Percentiles rank a stretch among this genome's conserved stretches.
These are phyloP conservation scores for Aspergillus taichungensis DNA, from an alignment of 495 filamentous ascomycete genomes.

Conservation along the genomic window DNA sequence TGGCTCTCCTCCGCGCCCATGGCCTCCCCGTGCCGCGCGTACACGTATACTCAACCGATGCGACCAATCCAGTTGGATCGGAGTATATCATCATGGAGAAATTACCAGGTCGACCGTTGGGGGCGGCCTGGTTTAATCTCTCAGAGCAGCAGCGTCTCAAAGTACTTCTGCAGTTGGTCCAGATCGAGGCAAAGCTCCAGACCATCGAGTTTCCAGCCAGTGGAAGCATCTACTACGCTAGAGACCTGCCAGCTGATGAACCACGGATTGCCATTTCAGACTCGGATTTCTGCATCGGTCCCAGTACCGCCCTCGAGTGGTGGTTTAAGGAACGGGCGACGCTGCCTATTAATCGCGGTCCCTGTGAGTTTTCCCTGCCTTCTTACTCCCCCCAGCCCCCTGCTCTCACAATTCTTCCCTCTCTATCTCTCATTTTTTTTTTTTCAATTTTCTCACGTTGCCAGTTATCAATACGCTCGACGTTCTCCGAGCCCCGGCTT, in stretches of 20 bases:
- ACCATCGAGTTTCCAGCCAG: slow-evolving; percentile 10
- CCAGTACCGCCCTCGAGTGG: slow-evolving; percentile 2
- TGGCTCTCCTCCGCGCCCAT: slow-evolving; percentile 4
- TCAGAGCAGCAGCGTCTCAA: slow-evolving; percentile 6
- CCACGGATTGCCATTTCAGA: slow-evolving; percentile 3
- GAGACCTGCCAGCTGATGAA: slow-evolving; percentile 1
- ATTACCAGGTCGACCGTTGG: slow-evolving; percentile 12
- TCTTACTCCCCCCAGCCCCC: too few species aligned
- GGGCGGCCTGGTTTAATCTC: slow-evolving; percentile 11
- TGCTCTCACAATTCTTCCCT: too few species aligned
- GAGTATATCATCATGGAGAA: slow-evolving; percentile 27
- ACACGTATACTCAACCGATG: slow-evolving; percentile 13
- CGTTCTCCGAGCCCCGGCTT: slow-evolving; percentile 2
- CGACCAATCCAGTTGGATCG: slow-evolving; percentile 16
- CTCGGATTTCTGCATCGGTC: slow-evolving; percentile 6
- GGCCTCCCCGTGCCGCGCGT: slow-evolving; percentile 13
- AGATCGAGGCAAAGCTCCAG: slow-evolving; percentile 12
- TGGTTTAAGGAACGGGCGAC: slow-evolving; percentile 1
- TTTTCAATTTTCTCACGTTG: neutral
- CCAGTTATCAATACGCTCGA: neutral
- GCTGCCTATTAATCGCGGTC: slow-evolving; percentile 3
- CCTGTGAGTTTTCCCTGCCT: slow-evolving; percentile 1
- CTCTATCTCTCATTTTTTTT: slow-evolving; percentile 9
- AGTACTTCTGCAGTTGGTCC: slow-evolving; percentile 14
- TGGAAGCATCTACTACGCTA: slow-evolving; percentile 14